phyloP scores from a whole-genome alignment of 805 yeast genomes.

The Yamadazyma philogaea region DNA sequence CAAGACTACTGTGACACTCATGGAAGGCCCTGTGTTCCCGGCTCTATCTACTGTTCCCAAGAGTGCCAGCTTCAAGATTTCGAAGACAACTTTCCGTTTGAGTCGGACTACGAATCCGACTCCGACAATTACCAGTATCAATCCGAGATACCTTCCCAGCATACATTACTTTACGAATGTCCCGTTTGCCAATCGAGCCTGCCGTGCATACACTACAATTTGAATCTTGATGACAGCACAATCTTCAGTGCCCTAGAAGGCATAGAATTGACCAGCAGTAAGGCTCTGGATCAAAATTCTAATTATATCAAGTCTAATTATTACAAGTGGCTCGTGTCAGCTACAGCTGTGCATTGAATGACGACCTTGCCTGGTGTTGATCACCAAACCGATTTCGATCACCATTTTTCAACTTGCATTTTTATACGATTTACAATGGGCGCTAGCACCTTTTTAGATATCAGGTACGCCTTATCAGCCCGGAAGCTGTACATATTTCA shows the following conservation, averaged over 20 bases:
- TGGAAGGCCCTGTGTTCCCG: constrained; percentile 19
- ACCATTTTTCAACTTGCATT: constrained; percentile 1
- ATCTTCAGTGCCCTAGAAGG: constrained; percentile 6
- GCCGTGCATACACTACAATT: constrained; percentile 2
- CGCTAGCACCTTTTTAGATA: neutral
- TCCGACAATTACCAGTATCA: constrained; percentile 3
- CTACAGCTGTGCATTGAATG: constrained; percentile 8
- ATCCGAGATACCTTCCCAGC: neutral
- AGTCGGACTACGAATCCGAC: constrained; percentile 5
- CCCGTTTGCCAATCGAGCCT: constrained; percentile 16
- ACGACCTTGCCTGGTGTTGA: neutral
- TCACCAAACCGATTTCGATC: neutral
- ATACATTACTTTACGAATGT: constrained; percentile 17
- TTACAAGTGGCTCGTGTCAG: constrained; percentile 24
- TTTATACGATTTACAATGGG: constrained; percentile 3
- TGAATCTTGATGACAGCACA: constrained; percentile 1
- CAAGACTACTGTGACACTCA: constrained; percentile 21
- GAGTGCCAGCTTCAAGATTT: constrained; percentile 19
- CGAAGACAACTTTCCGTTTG: constrained; percentile 7
- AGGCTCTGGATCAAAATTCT: neutral
- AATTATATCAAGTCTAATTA: constrained; percentile 17
- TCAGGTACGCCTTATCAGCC: neutral
- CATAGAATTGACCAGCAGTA: neutral
- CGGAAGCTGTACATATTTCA: neutral
- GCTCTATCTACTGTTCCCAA: constrained; percentile 21